phyloP scores from a whole-genome alignment of 2,329 filamentous ascomycete species.

The Claviceps cyperi region DNA sequence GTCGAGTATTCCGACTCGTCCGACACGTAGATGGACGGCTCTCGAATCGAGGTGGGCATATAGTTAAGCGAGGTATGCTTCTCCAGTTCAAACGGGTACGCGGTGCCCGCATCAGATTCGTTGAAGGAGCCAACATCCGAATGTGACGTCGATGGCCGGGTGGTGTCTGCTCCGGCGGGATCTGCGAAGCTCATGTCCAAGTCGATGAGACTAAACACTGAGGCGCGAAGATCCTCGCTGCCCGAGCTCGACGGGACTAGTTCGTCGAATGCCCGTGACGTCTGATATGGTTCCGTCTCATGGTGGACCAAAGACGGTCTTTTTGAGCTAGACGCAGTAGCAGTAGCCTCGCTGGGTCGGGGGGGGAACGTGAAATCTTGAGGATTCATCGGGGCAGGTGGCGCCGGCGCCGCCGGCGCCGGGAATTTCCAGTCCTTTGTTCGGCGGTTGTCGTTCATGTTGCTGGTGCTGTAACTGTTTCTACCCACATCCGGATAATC shows the following conservation, averaged over 20 bases:
- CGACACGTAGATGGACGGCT: conserved; percentile 46
- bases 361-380: conserved; percentile 38
- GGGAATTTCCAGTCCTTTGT: conserved; percentile 47
- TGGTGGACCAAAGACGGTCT: conserved; percentile 35
- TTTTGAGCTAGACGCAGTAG: conserved; percentile 13
- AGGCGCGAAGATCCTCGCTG: conserved; percentile 25
- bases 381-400: conserved; percentile 34
- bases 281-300: conserved; percentile 34
- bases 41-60: conserved; percentile 26
- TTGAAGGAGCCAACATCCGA: conserved; percentile 42
- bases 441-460: conserved; percentile 31
- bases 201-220: conserved; percentile 35
- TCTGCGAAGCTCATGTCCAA: conserved; percentile 41
- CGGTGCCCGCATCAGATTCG: conserved; percentile 39
- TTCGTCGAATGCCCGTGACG: conserved; percentile 27
- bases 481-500: conserved; percentile 41
- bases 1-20: conserved; percentile 39
- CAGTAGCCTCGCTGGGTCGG: conserved; percentile 21
- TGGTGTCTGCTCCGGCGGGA: conserved; percentile 29
- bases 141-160: conserved; percentile 43
- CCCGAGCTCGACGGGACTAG: conserved; percentile 21
- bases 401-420: conserved; percentile 30
- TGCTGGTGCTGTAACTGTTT: conserved; percentile 9
- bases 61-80: conserved; percentile 44
- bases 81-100: conserved; percentile 48